Evolutionary conservation across 177 flowering plant species (phyloP), one percentile per base, ranked within the genome.

Genomic region (Vitis hybrid): DNA sequence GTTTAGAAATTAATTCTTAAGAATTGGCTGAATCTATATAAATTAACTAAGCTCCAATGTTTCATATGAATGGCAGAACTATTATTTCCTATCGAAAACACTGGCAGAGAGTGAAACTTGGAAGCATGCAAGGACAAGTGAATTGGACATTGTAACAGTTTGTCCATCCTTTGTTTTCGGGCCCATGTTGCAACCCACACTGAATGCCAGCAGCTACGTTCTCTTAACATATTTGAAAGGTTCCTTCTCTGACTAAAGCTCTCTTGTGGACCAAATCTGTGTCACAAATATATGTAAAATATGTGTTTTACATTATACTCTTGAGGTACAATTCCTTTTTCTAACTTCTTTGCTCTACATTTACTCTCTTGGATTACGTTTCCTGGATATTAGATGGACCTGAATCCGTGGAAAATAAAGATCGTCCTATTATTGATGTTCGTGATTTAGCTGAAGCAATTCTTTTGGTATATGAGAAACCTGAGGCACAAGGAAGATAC

Each of bases 81-180:
- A 40, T 7, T 40, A 40, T 40, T 40, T 40, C 46, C 46, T 40
- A 11, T 40, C 24, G 63, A 68, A 68, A 30, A 58, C 63, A 10
- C n/a, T 52, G 35, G 70, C 70, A 32, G 70, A 68, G 17, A 17
- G 3, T n/a, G 62, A 67, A 57, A 54, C 70, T 11, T 30, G 27
- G 27, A 61, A 67, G 15, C 57, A 55, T 18, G 62, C 59, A 32
- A 57, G 57, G 56, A 67, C 21, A 55, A 56, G 46, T 27, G 57
- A 27, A 17, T 61, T 68, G 14, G n/a, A 68, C 9, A 49, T 68
- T 35, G 52, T 21, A 18, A 58, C 62, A 3, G 19, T 68, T 40
- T 68, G 70, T 30, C 70, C 70, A 5, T 35, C 63, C 15, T 4
- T 68, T 17, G 62, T 68, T 56, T 3, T 68, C 24, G 70, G 70